Evolutionary conservation across 192 early-diverging fungal species (phyloP).

Genomic region (Backusella macrospora): DNA sequence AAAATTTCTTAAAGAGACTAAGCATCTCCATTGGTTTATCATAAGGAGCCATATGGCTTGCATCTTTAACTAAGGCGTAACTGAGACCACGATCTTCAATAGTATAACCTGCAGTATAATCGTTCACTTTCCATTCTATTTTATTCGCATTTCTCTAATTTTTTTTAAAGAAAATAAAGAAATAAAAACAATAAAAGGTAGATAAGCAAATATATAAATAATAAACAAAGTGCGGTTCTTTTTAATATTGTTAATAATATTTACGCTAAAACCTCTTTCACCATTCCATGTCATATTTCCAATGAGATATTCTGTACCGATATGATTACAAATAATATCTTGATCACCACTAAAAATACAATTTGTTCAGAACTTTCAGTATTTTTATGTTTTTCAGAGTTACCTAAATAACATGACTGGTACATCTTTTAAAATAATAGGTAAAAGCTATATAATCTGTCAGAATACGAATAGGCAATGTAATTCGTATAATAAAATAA

Average conservation of each 20-base stretch:
- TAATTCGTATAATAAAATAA: background rate
- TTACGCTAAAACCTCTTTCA: slow-evolving; percentile 59
- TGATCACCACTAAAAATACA: slow-evolving; percentile 65
- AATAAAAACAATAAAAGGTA: too few relatives aligned
- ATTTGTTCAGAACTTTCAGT: background rate
- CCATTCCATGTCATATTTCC: slow-evolving; percentile 70
- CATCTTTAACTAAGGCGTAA: slow-evolving; percentile 82
- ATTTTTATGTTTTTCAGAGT: background rate
- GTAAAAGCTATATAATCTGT: slow-evolving; percentile 54
- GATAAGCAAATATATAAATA: background rate
- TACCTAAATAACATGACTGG: slow-evolving; percentile 69
- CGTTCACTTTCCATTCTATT: slow-evolving; percentile 55
- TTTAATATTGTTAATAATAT: background rate
- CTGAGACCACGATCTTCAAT: slow-evolving; percentile 63
- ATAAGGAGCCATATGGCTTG: slow-evolving; percentile 90
- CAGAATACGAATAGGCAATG: background rate
- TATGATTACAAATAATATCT: slow-evolving; percentile 82
- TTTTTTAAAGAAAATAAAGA: background rate
- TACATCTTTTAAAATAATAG: slow-evolving; percentile 58
- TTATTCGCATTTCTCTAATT: slow-evolving; percentile 37
- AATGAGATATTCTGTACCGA: slow-evolving; percentile 71
- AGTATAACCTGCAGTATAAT: slow-evolving; percentile 46
- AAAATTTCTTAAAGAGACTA: background rate
- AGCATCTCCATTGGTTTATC: slow-evolving; percentile 76
- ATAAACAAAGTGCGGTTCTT: background rate